Evolutionary conservation across 2,329 filamentous ascomycete genomes (phyloP), one percentile per base, ranked within the genome.

Genomic region (Escovopsis sp.): DNA sequence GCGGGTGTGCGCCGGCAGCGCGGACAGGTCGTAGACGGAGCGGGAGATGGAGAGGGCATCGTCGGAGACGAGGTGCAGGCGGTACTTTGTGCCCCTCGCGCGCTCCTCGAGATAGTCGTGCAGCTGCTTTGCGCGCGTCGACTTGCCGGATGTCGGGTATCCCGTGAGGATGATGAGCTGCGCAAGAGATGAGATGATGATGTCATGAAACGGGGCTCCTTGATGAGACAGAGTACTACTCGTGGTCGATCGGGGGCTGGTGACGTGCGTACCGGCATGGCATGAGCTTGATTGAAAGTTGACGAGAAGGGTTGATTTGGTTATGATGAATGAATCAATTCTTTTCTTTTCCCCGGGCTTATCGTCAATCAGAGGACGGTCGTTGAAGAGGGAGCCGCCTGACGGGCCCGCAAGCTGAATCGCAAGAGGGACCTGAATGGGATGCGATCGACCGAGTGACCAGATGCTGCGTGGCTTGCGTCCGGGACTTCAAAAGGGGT

Each of bases 31-130:
- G 66, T 89, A 89, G 36, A 84, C 83, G 44, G 70, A 56, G 46
- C 83, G 80, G 3, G 77, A 67, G 43, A 88, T 77, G 37, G 77
- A 77, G 36, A 87, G 73, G 4, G 71, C 70, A 49, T 83, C 73
- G 63, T 88, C 82, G 43, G 80, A 83, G 53, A 89, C 75, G 49
- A 85, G 73, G 57, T 86, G 80, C 3, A 87, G 68, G 46, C 79
- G 78, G 53, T 85, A 76, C 44, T 68, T 67, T 12, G 61, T 57
- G 19, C 62, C 49, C 26, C 53, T 52, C 59, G 80, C 77, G 54
- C 72, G 76, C 48, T 70, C 62, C 39, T 69, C 57, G 55, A 88
- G 75, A 61, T 79, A 79, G 32, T 69, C 60, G 55, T 79, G 63
- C 10, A 91, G 73, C 59, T 89, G 77, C 38, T 66, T 64, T 11